A percentile compares a stretch with the other conserved stretches of the same genome.
These are phyloP conservation scores for Ustilago sp. DNA, from an alignment of 1,284 basidiomycete species.

Conservation along the genomic window DNA sequence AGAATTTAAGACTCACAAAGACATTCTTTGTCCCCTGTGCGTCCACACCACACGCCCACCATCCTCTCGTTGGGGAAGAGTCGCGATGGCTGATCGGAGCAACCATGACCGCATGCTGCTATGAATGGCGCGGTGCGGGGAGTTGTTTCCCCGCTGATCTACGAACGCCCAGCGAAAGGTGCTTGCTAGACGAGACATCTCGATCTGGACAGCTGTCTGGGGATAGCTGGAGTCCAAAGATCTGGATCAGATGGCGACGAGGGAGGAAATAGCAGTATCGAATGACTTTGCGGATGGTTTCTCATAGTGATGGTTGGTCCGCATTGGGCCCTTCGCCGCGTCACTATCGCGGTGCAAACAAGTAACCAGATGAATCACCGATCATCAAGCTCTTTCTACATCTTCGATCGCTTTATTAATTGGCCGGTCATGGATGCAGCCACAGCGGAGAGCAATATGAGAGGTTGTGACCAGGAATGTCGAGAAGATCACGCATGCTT, in stretches of 20 bases:
- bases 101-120: neutral
- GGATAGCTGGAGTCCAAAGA: neutral
- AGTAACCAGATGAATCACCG: neutral
- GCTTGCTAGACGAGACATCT: neutral
- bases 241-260: neutral
- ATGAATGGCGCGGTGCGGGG: neutral
- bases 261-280: neutral
- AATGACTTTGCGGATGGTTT: neutral
- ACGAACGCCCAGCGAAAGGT: neutral
- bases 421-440: too few species aligned
- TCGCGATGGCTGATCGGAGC: neutral
- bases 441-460: too few species aligned
- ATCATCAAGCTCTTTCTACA: neutral
- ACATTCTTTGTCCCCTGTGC: neutral
- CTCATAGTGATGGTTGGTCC: neutral
- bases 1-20: conserved; percentile 14
- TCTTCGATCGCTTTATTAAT: neutral
- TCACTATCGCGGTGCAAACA: too few species aligned
- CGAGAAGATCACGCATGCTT: too few species aligned
- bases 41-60: neutral
- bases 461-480: too few species aligned
- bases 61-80: neutral
- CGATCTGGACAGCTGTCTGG: neutral
- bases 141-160: neutral
- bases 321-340: too few species aligned